These are phyloP conservation scores for Polyplosphaeria fusca DNA, from an alignment of 495 filamentous ascomycete species.

Conservation along the genomic window DNA sequence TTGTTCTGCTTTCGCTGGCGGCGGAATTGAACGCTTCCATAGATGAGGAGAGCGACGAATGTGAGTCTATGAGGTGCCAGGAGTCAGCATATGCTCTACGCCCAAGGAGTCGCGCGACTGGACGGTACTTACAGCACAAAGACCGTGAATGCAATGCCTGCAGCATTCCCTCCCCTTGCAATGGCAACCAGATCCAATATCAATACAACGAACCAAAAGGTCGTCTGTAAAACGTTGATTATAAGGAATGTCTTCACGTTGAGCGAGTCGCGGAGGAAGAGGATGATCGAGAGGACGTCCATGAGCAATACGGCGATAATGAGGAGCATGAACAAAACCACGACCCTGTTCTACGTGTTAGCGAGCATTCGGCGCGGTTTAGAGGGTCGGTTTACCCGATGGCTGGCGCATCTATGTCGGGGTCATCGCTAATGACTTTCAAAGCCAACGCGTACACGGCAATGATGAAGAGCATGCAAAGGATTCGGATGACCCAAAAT, in stretches of 20 bases:
- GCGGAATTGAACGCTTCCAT: constrained; percentile 22
- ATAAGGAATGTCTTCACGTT: constrained; percentile 30
- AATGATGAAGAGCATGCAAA: constrained; percentile 31
- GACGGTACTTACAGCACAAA: constrained; percentile 27
- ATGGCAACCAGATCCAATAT: constrained; percentile 25
- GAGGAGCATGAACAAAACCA: constrained; percentile 31
- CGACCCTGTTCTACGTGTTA: constrained; percentile 11
- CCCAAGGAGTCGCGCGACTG: too few relatives aligned
- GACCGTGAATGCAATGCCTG: constrained; percentile 12
- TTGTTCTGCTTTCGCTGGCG: constrained; percentile 9
- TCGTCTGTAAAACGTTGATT: constrained; percentile 30
- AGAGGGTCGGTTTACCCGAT: constrained; percentile 11
- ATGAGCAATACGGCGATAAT: constrained; percentile 30
- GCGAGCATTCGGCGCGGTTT: not conserved
- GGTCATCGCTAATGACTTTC: not conserved
- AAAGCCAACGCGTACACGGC: constrained; percentile 20
- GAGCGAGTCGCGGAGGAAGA: constrained; percentile 25
- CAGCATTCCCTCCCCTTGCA: constrained; percentile 10
- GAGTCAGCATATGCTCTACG: not conserved
- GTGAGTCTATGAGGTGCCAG: constrained; percentile 1
- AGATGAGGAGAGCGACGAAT: constrained; percentile 33
- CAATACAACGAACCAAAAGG: constrained; percentile 29
- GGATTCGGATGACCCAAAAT: constrained; percentile 30
- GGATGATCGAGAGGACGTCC: constrained; percentile 31
- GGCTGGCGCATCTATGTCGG: not conserved